These are phyloP conservation scores for Trypanosoma lewisi DNA, from an alignment of 208 protist genomes.

Conservation along the genomic window DNA sequence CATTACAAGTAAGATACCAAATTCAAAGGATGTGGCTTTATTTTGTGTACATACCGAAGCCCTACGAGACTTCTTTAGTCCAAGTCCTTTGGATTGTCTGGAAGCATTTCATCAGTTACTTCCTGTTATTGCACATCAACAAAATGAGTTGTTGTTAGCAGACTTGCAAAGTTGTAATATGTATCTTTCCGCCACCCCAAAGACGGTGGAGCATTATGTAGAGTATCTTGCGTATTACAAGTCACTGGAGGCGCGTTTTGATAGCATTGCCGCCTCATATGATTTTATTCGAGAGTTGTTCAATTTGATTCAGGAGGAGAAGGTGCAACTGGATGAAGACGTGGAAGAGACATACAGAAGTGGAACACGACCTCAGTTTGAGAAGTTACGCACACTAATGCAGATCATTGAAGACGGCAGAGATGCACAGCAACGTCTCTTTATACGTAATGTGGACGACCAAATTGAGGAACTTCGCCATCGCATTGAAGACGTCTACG, in stretches of 20 bases:
- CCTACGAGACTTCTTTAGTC: constrained; percentile 89
- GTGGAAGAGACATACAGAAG: constrained; percentile 91
- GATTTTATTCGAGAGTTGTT: constrained; percentile 92
- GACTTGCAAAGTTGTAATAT: constrained; percentile 83
- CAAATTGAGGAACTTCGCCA: constrained; percentile 90
- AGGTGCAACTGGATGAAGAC: constrained; percentile 82
- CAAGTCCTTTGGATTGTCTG: constrained; percentile 88
- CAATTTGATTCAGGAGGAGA: constrained; percentile 83
- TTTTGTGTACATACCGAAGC: constrained; percentile 78
- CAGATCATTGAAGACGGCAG: constrained; percentile 85
- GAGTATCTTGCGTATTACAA: constrained; percentile 87
- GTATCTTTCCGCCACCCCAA: constrained; percentile 77
- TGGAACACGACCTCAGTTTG: constrained; percentile 90
- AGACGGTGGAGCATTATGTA: constrained; percentile 93
- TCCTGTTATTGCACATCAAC: constrained; percentile 84
- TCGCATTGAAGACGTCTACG: constrained; percentile 84
- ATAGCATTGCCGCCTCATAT: constrained; percentile 75
- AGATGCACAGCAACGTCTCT: constrained; percentile 89
- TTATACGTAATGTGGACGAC: constrained; percentile 91
- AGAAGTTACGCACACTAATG: constrained; percentile 90
- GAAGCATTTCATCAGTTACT: constrained; percentile 86
- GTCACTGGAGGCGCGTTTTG: constrained; percentile 70
- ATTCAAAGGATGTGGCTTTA: constrained; percentile 83
- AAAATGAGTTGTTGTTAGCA: constrained; percentile 86
- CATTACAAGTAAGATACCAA: constrained; percentile 86